phyloP scores from a whole-genome alignment of 2,329 filamentous ascomycete genomes.

The Ophiocordyceps sinensis region DNA sequence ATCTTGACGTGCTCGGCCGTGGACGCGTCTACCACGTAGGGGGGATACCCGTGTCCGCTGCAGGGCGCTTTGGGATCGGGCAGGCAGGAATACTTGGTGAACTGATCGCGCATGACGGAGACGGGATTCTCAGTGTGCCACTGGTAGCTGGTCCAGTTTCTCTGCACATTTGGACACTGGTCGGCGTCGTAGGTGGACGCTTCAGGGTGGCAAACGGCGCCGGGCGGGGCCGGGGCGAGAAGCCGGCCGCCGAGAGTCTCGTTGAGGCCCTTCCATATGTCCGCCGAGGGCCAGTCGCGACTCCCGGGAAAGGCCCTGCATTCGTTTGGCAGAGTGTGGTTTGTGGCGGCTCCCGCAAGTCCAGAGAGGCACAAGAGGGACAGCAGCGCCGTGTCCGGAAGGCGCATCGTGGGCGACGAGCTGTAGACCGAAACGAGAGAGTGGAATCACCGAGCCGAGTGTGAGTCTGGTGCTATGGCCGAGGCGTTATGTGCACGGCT shows the following conservation, averaged over 20 bases:
- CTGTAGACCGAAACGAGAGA: too few relatives aligned
- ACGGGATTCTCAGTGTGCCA: constrained; percentile 15
- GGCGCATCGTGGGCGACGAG: too few relatives aligned
- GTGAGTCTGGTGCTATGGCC: too few relatives aligned
- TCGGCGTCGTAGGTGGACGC: constrained; percentile 12
- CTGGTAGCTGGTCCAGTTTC: constrained; percentile 14
- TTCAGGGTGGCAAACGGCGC: constrained; percentile 13
- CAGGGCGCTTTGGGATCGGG: constrained; percentile 23
- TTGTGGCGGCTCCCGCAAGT: background rate
- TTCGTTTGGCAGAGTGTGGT: background rate
- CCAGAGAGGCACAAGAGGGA: too few relatives aligned
- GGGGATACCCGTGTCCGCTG: constrained; percentile 16
- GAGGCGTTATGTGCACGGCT: too few relatives aligned
- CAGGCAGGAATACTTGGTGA: constrained; percentile 35
- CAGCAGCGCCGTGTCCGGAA: too few relatives aligned
- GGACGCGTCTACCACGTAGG: constrained; percentile 21
- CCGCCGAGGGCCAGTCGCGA: constrained; percentile 29
- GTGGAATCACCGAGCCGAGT: too few relatives aligned
- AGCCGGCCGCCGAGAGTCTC: constrained; percentile 26
- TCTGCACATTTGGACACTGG: constrained; percentile 13
- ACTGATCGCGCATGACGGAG: constrained; percentile 24
- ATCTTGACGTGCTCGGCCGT: constrained; percentile 16
- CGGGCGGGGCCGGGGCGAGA: constrained; percentile 24
- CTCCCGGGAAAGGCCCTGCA: constrained; percentile 35
- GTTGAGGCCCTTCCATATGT: constrained; percentile 31